phyloP scores from a whole-genome alignment of 2,329 filamentous ascomycete species.

The Rachicladosporium sp. region DNA sequence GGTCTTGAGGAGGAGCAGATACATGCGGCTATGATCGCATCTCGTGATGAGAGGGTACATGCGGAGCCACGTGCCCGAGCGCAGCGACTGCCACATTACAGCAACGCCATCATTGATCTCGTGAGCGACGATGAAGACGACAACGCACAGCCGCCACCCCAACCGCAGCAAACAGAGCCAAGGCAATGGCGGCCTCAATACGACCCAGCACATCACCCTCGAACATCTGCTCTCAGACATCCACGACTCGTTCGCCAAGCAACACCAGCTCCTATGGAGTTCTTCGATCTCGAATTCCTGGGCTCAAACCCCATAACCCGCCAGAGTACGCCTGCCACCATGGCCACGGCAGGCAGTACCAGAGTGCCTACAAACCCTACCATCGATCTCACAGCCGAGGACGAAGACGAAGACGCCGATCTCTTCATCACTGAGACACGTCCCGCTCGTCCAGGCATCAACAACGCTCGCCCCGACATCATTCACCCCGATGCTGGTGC shows the following conservation, averaged over 20 bases:
- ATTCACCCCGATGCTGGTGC: not conserved
- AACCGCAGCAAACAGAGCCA: not conserved
- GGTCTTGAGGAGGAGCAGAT: too few species aligned
- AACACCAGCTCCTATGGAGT: constrained; percentile 1
- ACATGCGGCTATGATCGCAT: too few species aligned
- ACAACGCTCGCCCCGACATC: constrained; percentile 10
- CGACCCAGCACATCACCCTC: constrained; percentile 1
- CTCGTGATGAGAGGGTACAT: too few species aligned
- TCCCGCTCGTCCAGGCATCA: constrained; percentile 10
- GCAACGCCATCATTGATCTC: constrained; percentile 13
- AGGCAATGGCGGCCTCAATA: not conserved
- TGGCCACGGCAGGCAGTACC: not conserved
- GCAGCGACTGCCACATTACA: constrained; percentile 29
- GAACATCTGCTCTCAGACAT: constrained; percentile 3
- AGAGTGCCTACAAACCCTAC: not conserved
- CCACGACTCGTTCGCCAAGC: constrained; percentile 4
- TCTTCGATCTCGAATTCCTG: constrained; percentile 4
- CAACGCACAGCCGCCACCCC: not conserved
- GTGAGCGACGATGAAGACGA: constrained; percentile 10
- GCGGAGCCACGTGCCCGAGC: constrained; percentile 13
- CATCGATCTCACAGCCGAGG: constrained; percentile 23
- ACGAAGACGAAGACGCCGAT: constrained; percentile 15
- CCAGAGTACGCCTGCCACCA: constrained; percentile 6
- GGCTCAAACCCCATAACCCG: constrained; percentile 3
- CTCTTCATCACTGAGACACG: constrained; percentile 16